Evolutionary conservation across 2,329 filamentous ascomycete species (phyloP), one percentile per base, ranked within the genome.

Genomic region (Sporothrix brunneoviolacea): DNA sequence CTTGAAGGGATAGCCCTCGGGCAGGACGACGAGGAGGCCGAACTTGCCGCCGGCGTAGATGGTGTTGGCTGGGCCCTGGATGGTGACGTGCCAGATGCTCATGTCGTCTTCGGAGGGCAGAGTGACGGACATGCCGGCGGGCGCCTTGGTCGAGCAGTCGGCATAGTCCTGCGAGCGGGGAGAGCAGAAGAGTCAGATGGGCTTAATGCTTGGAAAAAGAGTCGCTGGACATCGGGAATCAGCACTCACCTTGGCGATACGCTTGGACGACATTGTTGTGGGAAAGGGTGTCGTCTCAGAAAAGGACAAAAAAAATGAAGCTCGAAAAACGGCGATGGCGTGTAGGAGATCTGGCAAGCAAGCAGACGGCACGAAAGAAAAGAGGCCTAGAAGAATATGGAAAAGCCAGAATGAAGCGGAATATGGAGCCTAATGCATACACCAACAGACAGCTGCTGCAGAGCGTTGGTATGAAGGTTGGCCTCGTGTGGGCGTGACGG

Each of bases 1-100:
- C 70, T 93, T 93, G 82, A 95, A 95, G 32, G 90, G 90, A 73
- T 95, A 95, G 62, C 89, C 84, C 59, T 74, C 70, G 13, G 90
- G 89, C 10, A 96, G 81, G 36, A 69, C 75, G 59, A 95, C 74
- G 55, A 83, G 70, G 54, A 96, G 70, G 58, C 80, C 79, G 77
- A 89, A 96, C 58, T 71, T 72, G 62, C 90, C 90, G 60, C 82
- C 83, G 74, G 67, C 62, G 70, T 79, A 82, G 57, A 69, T 60
- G 3, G 72, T 71, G 32, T 57, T 53, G 3, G 68, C 43, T 0
- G 77, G 76, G 2, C 75, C 75, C 3, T 60, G 36, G 51, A 81
- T 66, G 15, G 64, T 66, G 55, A 77, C 63, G 63, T 73, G 68
- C 78, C 78, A 81, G 35, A 62, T 69, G 69, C 76, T 70, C 49